Evolutionary conservation across 495 filamentous ascomycete genomes (phyloP), one percentile per base, ranked within the genome.

Genomic region (Aspergillus sclerotioniger): DNA sequence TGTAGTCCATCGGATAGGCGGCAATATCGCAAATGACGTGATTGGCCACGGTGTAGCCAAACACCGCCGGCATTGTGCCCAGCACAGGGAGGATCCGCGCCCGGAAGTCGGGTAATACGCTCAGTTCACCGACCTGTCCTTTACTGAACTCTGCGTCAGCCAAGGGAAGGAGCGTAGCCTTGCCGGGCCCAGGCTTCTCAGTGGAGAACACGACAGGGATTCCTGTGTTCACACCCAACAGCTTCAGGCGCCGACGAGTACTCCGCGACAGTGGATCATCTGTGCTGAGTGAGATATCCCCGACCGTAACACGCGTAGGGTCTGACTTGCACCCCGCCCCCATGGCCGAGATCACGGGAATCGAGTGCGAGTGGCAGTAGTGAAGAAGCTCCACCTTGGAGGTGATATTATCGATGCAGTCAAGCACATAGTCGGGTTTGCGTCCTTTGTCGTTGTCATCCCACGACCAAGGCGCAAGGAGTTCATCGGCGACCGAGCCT

Each of bases 361-460:
- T 75, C 0, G 77, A 77, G 59, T 89, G 81, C 54, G 86, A 77
- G 59, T 90, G 78, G 71, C 94, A 99, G 70, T 96, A 96, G 70
- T 89, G 84, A 53, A 99, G 78, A 53, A 99, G 70, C 53, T 90
- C 88, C 15, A 98, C 94, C 74, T 99, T 99, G 51, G 91, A 96
- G 20, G 93, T 87, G 58, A 98, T 97, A 69, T 99, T 98, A 66
- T 99, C 94, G 60, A 99, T 99, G 13, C 94, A 96, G 73, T 99
- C 94, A 21, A 99, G 84, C 6, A 99, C 86, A 59, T 87, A 99
- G 64, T 92, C 88, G 2, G 91, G 91, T 63, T 77, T 80, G 55
- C 82, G 84, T 13, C 81, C 83, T 8, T 77, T 80, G n/a, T 81
- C 80, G 1, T 69, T 70, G 33, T 77, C 71, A 41, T 68, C 66